These are phyloP conservation scores for Rhizopogon roseolus DNA, from an alignment of 768 basidiomycete genomes.

Conservation along the genomic window DNA sequence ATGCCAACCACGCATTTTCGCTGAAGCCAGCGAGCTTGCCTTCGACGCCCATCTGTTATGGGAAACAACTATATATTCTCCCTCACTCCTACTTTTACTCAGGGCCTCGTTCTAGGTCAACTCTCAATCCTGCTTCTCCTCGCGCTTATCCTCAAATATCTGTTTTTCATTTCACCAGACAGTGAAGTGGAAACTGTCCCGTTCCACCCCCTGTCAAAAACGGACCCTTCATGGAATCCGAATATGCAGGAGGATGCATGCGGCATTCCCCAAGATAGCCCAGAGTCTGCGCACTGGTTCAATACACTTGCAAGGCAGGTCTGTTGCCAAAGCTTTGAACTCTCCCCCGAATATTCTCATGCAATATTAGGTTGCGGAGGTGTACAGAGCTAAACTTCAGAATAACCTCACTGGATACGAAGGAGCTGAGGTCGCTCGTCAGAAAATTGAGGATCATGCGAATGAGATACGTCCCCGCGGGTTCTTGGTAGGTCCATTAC, in stretches of 20 bases:
- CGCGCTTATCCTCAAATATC: constrained; percentile 83
- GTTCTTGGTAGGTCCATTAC: constrained; percentile 50
- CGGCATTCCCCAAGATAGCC: constrained; percentile 8
- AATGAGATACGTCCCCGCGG: constrained; percentile 71
- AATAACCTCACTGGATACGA: constrained; percentile 64
- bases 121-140: constrained; percentile 79
- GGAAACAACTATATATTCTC: constrained; percentile 58
- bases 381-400: constrained; percentile 75
- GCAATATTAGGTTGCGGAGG: constrained; percentile 50
- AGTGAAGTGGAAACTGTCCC: constrained; percentile 49
- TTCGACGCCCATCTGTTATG: constrained; percentile 11
- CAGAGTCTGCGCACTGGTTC: constrained; percentile 89
- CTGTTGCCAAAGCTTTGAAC: constrained; percentile 12
- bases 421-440: constrained; percentile 81
- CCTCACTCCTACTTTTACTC: constrained; percentile 88
- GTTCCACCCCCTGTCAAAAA: constrained; percentile 57
- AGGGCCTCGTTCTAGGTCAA: constrained; percentile 91
- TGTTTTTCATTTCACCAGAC: constrained; percentile 82
- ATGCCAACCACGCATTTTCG: background rate
- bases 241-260: constrained; percentile 5
- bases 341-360: background rate
- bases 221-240: constrained; percentile 38
- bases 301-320: constrained; percentile 84
- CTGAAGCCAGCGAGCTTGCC: background rate
- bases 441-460: constrained; percentile 73